These are phyloP conservation scores for Hyphopichia homilentoma DNA, from an alignment of 805 yeast genomes.

Conservation along the genomic window DNA sequence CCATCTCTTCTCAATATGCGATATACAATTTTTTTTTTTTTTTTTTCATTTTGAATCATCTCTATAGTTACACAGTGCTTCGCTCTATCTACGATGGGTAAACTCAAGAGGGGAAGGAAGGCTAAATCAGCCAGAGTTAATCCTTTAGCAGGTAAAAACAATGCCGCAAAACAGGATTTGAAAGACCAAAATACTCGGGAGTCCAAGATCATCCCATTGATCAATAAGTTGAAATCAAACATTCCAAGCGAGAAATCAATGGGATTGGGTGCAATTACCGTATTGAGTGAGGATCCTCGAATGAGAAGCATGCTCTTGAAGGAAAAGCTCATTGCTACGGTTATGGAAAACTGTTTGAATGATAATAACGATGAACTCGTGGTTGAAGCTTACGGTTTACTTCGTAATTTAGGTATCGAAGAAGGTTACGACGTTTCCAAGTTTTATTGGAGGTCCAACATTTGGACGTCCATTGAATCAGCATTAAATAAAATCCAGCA, in stretches of 20 bases:
- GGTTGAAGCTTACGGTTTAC: conserved; percentile 74
- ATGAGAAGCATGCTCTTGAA: conserved; percentile 63
- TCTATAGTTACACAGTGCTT: neutral
- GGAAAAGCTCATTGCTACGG: conserved; percentile 62
- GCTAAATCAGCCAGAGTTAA: conserved; percentile 32
- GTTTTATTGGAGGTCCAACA: conserved; percentile 71
- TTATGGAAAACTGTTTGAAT: conserved; percentile 61
- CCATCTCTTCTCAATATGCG: neutral
- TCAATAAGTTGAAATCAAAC: conserved; percentile 58
- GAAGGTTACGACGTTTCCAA: conserved; percentile 84
- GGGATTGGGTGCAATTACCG: conserved; percentile 71
- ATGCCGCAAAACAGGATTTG: conserved; percentile 13
- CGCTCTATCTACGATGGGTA: too few relatives aligned
- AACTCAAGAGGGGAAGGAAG: conserved; percentile 59
- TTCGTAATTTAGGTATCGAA: conserved; percentile 76
- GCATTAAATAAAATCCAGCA: conserved; percentile 49
- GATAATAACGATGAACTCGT: conserved; percentile 73
- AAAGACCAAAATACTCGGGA: conserved; percentile 48
- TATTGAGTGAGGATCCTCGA: conserved; percentile 64
- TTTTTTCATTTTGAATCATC: neutral
- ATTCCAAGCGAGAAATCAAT: conserved; percentile 70
- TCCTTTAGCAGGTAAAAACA: conserved; percentile 26
- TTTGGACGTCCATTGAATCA: conserved; percentile 59
- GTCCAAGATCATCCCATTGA: conserved; percentile 63
- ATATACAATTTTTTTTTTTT: neutral